phyloP scores from a whole-genome alignment of 139 green algal species.

The Tetraselmis chui region DNA sequence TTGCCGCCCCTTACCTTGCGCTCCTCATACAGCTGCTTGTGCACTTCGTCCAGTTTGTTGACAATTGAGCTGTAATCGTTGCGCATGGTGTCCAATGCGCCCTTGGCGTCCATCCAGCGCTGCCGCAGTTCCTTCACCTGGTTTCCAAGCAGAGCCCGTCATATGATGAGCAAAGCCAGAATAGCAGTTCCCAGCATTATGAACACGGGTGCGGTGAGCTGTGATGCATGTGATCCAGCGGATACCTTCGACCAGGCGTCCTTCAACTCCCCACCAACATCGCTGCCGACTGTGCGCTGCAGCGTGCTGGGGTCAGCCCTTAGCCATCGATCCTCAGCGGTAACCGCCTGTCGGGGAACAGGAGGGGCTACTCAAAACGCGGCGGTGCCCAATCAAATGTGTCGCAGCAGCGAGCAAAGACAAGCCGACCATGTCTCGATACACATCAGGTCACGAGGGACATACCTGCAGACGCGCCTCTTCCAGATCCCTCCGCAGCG shows the following conservation, averaged over 20 bases:
- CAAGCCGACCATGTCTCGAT: too few relatives aligned
- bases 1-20: not conserved
- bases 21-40: not conserved
- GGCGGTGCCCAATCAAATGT: too few relatives aligned
- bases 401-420: too few relatives aligned
- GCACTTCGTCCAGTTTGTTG: not conserved
- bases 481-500: not conserved
- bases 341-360: not conserved
- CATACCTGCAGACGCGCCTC: not conserved
- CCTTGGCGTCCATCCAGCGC: not conserved
- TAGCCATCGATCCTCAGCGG: not conserved
- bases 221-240: too few relatives aligned
- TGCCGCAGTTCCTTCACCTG: not conserved
- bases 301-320: not conserved
- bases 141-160: too few relatives aligned
- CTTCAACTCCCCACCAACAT: not conserved
- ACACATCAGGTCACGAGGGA: too few relatives aligned
- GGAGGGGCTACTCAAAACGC: too few relatives aligned
- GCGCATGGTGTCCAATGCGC: not conserved
- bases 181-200: too few relatives aligned
- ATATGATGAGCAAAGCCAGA: too few relatives aligned
- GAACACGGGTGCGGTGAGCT: too few relatives aligned
- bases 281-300: not conserved
- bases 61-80: not conserved
- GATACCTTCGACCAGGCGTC: not conserved